These are phyloP conservation scores for Colletotrichum shisoi DNA, from an alignment of 2,329 filamentous ascomycete genomes.

Conservation along the genomic window DNA sequence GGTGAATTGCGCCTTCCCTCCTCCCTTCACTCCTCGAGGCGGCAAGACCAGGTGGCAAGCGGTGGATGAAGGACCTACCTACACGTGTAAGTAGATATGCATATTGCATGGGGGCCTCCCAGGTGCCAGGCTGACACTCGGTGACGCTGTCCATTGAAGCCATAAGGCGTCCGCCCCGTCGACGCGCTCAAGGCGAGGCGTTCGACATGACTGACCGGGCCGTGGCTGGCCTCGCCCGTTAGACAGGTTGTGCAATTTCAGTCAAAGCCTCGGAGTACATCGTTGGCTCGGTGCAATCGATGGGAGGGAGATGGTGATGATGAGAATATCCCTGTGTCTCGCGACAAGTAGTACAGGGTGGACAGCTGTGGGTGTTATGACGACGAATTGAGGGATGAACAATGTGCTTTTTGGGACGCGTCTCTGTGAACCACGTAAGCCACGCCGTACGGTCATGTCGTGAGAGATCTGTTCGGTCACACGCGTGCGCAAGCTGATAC, in stretches of 20 bases:
- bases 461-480: neutral
- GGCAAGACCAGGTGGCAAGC: neutral
- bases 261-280: slow-evolving; percentile 1
- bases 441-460: neutral
- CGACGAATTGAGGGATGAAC: neutral
- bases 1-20: neutral
- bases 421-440: slow-evolving; percentile 2
- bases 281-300: neutral
- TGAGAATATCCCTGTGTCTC: neutral
- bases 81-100: neutral
- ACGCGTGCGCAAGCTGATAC: neutral
- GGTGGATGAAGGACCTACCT: neutral
- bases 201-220: slow-evolving; percentile 8
- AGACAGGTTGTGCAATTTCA: neutral
- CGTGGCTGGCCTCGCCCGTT: neutral
- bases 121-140: slow-evolving; percentile 21
- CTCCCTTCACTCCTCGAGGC: neutral
- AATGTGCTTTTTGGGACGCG: neutral
- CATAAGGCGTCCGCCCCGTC: slow-evolving; percentile 26
- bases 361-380: neutral
- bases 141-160: slow-evolving; percentile 31
- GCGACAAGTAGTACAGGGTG: neutral
- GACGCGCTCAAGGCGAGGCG: slow-evolving; percentile 20
- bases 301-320: neutral
- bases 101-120: neutral